Base-by-base conservation (phyloP, 345 rosid species). In the Brassica cretica region DNA sequence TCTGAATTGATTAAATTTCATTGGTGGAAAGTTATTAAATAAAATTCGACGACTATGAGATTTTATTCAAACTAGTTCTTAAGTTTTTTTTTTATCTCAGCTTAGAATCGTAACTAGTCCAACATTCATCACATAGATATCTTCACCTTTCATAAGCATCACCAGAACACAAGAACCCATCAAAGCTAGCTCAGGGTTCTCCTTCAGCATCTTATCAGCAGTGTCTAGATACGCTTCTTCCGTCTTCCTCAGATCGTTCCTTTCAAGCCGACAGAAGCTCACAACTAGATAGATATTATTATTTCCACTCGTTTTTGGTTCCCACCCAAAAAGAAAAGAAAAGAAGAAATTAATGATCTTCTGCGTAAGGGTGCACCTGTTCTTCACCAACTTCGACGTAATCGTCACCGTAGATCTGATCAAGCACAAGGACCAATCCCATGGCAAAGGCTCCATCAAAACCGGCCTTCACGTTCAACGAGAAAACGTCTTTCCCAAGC, bases 401-500 rank as follows among this genome's bases (percentile, higher is more conserved):
- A 72, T 87, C 90, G 10, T 85, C 87, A 32, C 92, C 89, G 84
- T 70, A 73, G 74, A 91, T 87, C 76, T 86, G 98, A 82, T 95
- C 99, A 64, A 95, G 92, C 12, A 93, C 86, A 29, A 95, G 81
- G 0, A 93, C 91, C 80, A 95, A 64, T 2, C 96, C 99, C 99
- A 95, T 90, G 2, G 97, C 96, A 21, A 94, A 89, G 3, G 98
- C 94, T 21, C 85, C 92, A 74, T 94, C 97, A 11, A 91, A 89
- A 0, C 97, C 89, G 0, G 98, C 85, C 78, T 86, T 92, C 1
- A 94, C 58, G 58, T 83, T 83, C 49, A 95, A 71, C 5, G 89
- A 84, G 87, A 90, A 91, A 5, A 89, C 99, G 79, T 93, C 99
- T 84, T 88, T 95, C 25, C 94, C 97, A 39, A 95, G 93, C 77